Percentiles rank a stretch among this genome's conserved stretches.
Evolutionary conservation across 2,329 filamentous ascomycete species (phyloP).

Genomic region (Sclerotinia minor): DNA sequence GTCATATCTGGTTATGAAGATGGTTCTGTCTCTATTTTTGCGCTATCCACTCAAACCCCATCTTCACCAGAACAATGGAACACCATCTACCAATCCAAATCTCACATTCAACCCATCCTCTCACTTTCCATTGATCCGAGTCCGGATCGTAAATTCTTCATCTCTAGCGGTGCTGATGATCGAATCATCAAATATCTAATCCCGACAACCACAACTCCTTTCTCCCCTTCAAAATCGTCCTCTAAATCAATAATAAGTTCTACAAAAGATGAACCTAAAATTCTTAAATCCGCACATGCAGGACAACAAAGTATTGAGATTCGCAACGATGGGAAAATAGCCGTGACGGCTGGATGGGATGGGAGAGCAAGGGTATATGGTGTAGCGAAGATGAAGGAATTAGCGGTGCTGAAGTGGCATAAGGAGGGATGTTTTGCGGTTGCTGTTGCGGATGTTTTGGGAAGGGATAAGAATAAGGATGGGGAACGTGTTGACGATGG

Average conservation of each 20-base stretch:
- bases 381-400: constrained; percentile 74
- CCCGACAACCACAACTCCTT: constrained; percentile 43
- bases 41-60: constrained; percentile 17
- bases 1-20: constrained; percentile 83
- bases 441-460: constrained; percentile 58
- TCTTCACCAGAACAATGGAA: background rate
- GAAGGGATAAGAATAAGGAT: background rate
- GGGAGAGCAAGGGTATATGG: constrained; percentile 78
- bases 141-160: constrained; percentile 57
- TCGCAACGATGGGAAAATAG: constrained; percentile 76
- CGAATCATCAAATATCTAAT: constrained; percentile 75
- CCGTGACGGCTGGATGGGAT: constrained; percentile 95
- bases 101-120: constrained; percentile 78
- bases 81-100: constrained; percentile 59
- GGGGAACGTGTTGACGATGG: constrained; percentile 22
- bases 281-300: constrained; percentile 77
- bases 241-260: background rate
- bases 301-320: constrained; percentile 82
- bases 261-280: constrained; percentile 48
- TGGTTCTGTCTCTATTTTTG: constrained; percentile 68
- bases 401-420: constrained; percentile 95
- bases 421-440: constrained; percentile 82
- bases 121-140: constrained; percentile 66
- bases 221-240: background rate
- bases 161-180: constrained; percentile 82